Percentiles rank a stretch among this genome's conserved stretches.
These are phyloP conservation scores for Xenosphaeropsis pyriputrescens DNA, from an alignment of 2,329 filamentous ascomycete species.

Conservation along the genomic window DNA sequence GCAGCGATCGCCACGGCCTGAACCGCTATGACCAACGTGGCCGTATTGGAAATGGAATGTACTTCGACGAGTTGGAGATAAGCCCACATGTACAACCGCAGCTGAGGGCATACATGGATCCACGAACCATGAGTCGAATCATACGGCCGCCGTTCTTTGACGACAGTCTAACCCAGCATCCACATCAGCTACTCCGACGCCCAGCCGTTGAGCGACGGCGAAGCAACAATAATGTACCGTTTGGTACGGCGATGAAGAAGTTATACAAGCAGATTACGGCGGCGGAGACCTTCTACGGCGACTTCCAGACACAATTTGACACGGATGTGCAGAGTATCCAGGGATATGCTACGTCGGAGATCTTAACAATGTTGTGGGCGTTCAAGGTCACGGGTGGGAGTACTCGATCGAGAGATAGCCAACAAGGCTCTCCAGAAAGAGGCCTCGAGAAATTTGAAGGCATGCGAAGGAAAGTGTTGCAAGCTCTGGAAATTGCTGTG, in stretches of 20 bases:
- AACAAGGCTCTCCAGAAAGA: background rate
- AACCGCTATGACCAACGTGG: too few species aligned
- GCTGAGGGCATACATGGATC: too few species aligned
- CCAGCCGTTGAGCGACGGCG: too few species aligned
- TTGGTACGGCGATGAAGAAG: slow-evolving; percentile 5
- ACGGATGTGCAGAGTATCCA: slow-evolving; percentile 6
- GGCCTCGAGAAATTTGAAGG: background rate
- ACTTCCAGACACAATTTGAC: slow-evolving; percentile 8
- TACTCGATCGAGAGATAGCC: slow-evolving; percentile 1
- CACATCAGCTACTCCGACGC: too few species aligned
- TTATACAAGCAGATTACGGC: slow-evolving; percentile 6
- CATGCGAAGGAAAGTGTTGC: background rate
- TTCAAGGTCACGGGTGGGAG: slow-evolving; percentile 4
- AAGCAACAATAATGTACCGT: slow-evolving; percentile 1
- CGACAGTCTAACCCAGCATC: too few species aligned
- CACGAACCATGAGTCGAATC: too few species aligned
- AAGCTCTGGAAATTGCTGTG: background rate
- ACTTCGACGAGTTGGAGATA: too few species aligned
- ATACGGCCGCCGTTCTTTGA: too few species aligned
- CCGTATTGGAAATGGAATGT: too few species aligned
- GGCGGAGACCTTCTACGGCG: slow-evolving; percentile 8
- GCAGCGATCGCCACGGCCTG: too few species aligned
- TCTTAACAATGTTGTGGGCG: slow-evolving; percentile 7
- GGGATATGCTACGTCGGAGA: slow-evolving; percentile 5
- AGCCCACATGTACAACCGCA: too few species aligned